A percentile compares a stretch with the other conserved stretches of the same genome.
These are phyloP conservation scores for Herpotrichia juniperi DNA, from an alignment of 2,329 filamentous ascomycete species.

Conservation along the genomic window DNA sequence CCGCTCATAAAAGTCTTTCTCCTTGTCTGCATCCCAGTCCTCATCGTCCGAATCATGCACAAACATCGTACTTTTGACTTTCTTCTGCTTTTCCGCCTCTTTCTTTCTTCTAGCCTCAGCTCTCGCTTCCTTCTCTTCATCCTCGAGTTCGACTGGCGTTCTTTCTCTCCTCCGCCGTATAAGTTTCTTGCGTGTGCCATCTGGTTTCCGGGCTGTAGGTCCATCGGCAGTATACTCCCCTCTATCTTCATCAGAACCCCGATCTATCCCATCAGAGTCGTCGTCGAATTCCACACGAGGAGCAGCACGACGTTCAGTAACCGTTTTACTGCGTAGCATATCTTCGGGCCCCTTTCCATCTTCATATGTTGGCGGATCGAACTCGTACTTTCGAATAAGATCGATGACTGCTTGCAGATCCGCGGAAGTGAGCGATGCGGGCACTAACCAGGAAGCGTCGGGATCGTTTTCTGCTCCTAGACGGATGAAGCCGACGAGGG, in stretches of 20 bases:
- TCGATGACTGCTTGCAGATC: conserved; percentile 72
- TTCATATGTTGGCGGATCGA: conserved; percentile 77
- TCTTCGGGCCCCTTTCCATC: conserved; percentile 76
- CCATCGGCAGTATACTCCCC: conserved; percentile 73
- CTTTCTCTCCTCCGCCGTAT: conserved; percentile 66
- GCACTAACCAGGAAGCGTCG: conserved; percentile 80
- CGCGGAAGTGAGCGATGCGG: conserved; percentile 67
- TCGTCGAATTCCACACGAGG: conserved; percentile 70
- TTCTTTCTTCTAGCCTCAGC: conserved; percentile 67
- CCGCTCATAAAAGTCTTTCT: conserved; percentile 75
- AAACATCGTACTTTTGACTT: conserved; percentile 84
- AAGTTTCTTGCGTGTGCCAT: conserved; percentile 55
- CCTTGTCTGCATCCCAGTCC: conserved; percentile 77
- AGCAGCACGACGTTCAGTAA: conserved; percentile 46
- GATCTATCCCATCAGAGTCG: conserved; percentile 66
- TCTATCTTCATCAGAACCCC: conserved; percentile 59
- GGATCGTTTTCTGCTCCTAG: conserved; percentile 71
- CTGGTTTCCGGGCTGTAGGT: conserved; percentile 64
- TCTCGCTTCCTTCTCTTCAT: conserved; percentile 64
- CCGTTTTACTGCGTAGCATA: conserved; percentile 75
- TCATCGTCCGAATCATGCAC: conserved; percentile 89
- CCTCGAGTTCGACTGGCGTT: conserved; percentile 63
- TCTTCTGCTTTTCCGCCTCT: conserved; percentile 76
- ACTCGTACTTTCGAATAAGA: conserved; percentile 77
- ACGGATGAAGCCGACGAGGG: conserved; percentile 72